These are phyloP conservation scores for Ophiocordyceps camponoti-rufipedis DNA, from an alignment of 2,329 filamentous ascomycete species.

Conservation along the genomic window DNA sequence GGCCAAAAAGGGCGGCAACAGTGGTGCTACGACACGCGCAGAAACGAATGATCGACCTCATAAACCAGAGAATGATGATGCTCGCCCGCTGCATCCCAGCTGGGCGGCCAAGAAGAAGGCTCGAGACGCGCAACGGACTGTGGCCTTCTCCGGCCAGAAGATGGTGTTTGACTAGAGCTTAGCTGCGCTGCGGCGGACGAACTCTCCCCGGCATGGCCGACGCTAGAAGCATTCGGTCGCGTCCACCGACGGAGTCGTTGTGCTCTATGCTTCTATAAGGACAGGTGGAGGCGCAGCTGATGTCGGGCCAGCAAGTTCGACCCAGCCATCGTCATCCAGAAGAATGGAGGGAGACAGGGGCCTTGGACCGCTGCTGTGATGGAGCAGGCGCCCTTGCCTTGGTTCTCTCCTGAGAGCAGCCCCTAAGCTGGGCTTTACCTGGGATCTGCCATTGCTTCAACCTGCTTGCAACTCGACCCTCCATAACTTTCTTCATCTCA, in stretches of 20 bases:
- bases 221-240: background rate
- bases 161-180: slow-evolving; percentile 8
- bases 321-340: background rate
- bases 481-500: background rate
- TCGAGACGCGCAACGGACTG: slow-evolving; percentile 5
- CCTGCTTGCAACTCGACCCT: background rate
- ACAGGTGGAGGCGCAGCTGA: background rate
- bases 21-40: slow-evolving; percentile 1
- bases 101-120: slow-evolving; percentile 10
- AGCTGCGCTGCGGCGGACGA: background rate
- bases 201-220: background rate
- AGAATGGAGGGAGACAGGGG: background rate
- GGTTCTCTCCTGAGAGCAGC: background rate
- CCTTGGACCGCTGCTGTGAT: background rate
- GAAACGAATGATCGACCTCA: slow-evolving; percentile 7
- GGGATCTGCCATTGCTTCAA: background rate
- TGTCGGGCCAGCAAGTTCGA: background rate
- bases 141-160: slow-evolving; percentile 7
- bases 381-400: background rate
- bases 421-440: background rate
- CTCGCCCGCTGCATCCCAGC: slow-evolving; percentile 32
- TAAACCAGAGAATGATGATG: slow-evolving; percentile 21
- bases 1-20: slow-evolving; percentile 4
- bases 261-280: background rate
- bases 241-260: background rate